Conservation (phyloP, 2,329 filamentous ascomycete species). For the Nannizziopsis barbatae region DNA sequence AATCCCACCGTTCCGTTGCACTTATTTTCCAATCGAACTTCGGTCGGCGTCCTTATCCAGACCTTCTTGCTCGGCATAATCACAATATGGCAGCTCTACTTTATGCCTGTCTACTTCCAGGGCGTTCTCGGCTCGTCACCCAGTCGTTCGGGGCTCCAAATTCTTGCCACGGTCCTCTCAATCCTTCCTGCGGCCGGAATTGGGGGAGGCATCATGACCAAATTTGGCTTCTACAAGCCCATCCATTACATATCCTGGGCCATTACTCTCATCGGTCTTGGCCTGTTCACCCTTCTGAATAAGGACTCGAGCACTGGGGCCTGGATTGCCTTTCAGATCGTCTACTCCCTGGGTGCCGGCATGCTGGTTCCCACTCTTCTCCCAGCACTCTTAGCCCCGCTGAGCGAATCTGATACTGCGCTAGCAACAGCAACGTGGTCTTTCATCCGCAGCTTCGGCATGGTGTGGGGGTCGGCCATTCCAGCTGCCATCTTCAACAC, state of each 20-base stretch:
- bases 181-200: conserved; percentile 21
- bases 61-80: conserved; percentile 27
- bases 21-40: conserved; percentile 38
- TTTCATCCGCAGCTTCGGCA: conserved; percentile 25
- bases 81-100: conserved; percentile 21
- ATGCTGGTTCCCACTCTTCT: conserved; percentile 20
- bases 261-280: conserved; percentile 21
- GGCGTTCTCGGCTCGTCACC: conserved; percentile 29
- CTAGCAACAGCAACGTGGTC: conserved; percentile 21
- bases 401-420: conserved; percentile 22
- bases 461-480: conserved; percentile 24
- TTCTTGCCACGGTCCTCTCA: conserved; percentile 24
- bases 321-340: conserved; percentile 25
- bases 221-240: conserved; percentile 26
- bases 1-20: conserved; percentile 34
- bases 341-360: conserved; percentile 21
- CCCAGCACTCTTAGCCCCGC: conserved; percentile 23
- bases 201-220: conserved; percentile 23
- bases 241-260: conserved; percentile 24
- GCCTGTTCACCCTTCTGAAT: conserved; percentile 22
- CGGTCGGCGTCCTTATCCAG: conserved; percentile 30
- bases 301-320: conserved; percentile 18
- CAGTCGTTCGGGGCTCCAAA: conserved; percentile 22
- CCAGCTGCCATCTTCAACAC: conserved; percentile 26
- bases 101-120: conserved; percentile 29